Evolutionary conservation across 495 filamentous ascomycete genomes (phyloP).

Genomic region (Evernia prunastri): DNA sequence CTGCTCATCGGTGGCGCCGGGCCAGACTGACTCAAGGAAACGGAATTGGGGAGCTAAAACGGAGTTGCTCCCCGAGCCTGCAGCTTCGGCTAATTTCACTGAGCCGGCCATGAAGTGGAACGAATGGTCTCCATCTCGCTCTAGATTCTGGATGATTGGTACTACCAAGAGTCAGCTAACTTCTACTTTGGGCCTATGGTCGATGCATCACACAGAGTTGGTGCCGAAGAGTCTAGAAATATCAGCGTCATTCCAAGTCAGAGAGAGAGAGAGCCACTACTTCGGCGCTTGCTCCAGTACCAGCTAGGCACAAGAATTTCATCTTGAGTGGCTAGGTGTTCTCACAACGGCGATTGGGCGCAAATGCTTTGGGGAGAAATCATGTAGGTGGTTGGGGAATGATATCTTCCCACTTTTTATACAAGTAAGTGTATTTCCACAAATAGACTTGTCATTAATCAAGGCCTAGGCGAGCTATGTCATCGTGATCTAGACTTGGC

Average conservation of each 20-base stretch:
- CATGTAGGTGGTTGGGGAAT: no score
- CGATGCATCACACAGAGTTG: background rate
- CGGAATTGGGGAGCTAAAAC: background rate
- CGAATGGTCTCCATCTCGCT: conserved; percentile 4
- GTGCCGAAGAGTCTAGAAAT: background rate
- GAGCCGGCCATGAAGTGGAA: conserved; percentile 7
- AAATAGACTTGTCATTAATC: background rate
- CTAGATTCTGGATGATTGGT: background rate
- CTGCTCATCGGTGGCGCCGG: background rate
- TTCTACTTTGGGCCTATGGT: background rate
- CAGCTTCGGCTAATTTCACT: background rate
- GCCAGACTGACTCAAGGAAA: conserved; percentile 5
- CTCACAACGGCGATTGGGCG: no score
- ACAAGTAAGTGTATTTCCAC: no score
- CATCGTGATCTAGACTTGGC: no score
- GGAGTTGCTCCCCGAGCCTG: background rate
- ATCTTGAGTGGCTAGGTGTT: background rate
- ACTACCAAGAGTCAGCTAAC: background rate
- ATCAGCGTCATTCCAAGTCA: background rate
- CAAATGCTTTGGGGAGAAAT: background rate
- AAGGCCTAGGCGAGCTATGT: no score
- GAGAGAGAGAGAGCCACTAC: background rate
- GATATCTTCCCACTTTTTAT: background rate
- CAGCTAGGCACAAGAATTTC: background rate
- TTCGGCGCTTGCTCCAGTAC: conserved; percentile 2